Base-by-base conservation (phyloP, 805 yeast species). In the Jamesozyma jinghongensis region DNA sequence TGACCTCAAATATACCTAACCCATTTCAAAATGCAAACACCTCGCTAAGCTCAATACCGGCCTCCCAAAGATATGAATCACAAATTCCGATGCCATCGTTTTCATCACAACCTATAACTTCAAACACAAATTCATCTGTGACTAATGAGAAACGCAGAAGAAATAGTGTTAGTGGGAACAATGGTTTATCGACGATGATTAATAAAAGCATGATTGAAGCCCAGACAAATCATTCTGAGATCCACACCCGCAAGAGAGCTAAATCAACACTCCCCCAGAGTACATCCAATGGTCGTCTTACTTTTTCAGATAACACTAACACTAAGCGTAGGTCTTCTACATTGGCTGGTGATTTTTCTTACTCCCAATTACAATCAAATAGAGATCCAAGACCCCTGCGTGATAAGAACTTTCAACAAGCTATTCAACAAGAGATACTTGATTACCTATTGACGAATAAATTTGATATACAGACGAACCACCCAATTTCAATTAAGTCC, bases 371-470 rank as follows among this genome's bases (percentile, higher is more conserved):
- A 42, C 38, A 25, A 18, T 41, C 44, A 14, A 52, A 47, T 39
- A 62, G 57, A 47, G 95, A 86, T 61, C 81, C 83, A 25, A 69
- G 97, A 39, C 95, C 95, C 4, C 59, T 86, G 20, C 68, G 87
- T 42, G 95, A 86, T 58, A 73, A 73, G 46, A 71, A 67, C 45
- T 85, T 75, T 57, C 94, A 83, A 56, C 63, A 62, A 33, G 63
- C 71, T 20, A 74, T 85, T 45, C 85, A 77, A 48, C 78, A 78
- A 43, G 83, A 81, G 38, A 71, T 86, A 14, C 73, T 71, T 53
- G 80, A 78, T 22, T 88, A 75, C 57, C 63, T 87, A 38, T 63
- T 70, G 4, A 63, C 67, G 8, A 75, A 81, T 57, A 74, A 75
- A 54, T 87, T 84, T 59, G 94, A 84, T 53, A 64, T 75, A 28